Percentiles rank a stretch among this genome's conserved stretches.
These are phyloP conservation scores for Oenanthe javanica DNA, from an alignment of 140 eudicot genomes.

Conservation along the genomic window DNA sequence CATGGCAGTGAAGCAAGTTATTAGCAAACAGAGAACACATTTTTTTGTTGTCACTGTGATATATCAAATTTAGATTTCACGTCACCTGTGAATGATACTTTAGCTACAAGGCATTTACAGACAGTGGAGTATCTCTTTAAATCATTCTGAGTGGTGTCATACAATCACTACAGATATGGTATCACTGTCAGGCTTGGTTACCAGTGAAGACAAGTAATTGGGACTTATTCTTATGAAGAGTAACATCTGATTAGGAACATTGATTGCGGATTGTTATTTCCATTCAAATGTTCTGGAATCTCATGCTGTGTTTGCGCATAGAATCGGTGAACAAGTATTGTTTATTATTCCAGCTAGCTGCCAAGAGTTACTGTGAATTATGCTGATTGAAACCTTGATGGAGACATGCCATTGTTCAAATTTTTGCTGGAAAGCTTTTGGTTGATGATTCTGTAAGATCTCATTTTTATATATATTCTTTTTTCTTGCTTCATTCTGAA, in stretches of 20 bases:
- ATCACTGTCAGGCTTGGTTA: conserved; percentile 13
- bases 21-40: not conserved
- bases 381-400: conserved; percentile 24
- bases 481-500: conserved; percentile 22
- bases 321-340: conserved; percentile 17
- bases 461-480: conserved; percentile 11
- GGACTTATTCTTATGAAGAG: conserved; percentile 29
- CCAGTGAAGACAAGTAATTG: conserved; percentile 23
- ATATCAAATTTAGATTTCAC: not conserved
- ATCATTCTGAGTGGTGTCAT: not conserved
- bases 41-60: not conserved
- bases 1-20: not conserved
- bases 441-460: conserved; percentile 16
- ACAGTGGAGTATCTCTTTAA: conserved; percentile 1
- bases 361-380: conserved; percentile 25
- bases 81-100: not conserved
- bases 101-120: not conserved
- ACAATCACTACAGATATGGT: conserved; percentile 12
- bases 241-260: conserved; percentile 12
- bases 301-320: conserved; percentile 29
- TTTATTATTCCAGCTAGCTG: conserved; percentile 19
- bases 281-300: conserved; percentile 30
- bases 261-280: conserved; percentile 25
- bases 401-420: conserved; percentile 14
- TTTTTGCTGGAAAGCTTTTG: conserved; percentile 20